Conservation (phyloP, 2,329 filamentous ascomycete genomes). For the Fonsecaea monophora region DNA sequence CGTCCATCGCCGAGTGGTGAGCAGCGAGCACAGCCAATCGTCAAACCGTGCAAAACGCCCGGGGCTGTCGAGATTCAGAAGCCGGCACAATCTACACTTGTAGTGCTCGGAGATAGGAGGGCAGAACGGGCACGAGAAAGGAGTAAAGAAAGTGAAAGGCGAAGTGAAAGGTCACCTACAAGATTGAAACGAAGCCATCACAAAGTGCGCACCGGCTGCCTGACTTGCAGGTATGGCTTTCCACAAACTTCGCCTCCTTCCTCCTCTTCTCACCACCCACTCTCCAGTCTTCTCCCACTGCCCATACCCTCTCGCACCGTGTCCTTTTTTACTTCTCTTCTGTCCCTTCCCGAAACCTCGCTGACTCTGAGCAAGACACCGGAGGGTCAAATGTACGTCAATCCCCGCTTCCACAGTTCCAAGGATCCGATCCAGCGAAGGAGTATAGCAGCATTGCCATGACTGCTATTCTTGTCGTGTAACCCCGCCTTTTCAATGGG, state of each 20-base stretch:
- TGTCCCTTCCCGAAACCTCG: neutral
- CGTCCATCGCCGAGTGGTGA: neutral
- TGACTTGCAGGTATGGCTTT: conserved; percentile 28
- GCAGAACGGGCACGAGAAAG: neutral
- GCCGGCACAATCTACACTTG: neutral
- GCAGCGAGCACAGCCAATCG: neutral
- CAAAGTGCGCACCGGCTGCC: conserved; percentile 32
- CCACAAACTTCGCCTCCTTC: neutral
- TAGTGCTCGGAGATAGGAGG: neutral
- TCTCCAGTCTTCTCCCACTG: neutral
- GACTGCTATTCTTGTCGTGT: neutral
- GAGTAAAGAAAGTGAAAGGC: neutral
- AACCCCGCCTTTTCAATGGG: neutral
- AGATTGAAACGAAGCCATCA: conserved; percentile 31
- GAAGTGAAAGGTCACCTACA: conserved; percentile 26
- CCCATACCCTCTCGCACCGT: conserved; percentile 5
- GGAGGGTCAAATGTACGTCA: conserved; percentile 34
- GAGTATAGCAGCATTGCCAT: neutral
- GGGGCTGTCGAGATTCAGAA: neutral
- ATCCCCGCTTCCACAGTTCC: neutral
- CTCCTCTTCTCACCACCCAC: neutral
- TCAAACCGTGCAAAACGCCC: neutral
- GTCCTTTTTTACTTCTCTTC: neutral
- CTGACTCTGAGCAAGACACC: conserved; percentile 19
- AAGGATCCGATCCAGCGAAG: neutral